Conservation (phyloP, 495 filamentous ascomycete species). For the Antarctomyces pellizariae region DNA sequence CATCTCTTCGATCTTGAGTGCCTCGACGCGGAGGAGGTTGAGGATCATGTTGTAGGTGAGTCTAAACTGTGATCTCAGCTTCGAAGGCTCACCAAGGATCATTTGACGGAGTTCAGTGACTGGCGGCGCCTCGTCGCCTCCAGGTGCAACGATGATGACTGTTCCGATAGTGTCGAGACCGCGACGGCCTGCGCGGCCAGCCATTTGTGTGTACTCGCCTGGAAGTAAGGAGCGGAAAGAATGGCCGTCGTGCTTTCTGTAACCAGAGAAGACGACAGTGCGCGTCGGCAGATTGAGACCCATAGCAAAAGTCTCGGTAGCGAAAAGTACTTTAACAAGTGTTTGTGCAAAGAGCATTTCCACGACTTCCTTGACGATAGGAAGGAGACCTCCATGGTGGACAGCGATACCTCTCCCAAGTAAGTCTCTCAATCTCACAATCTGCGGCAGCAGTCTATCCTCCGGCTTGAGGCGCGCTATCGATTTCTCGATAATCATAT, state of each 20-base stretch:
- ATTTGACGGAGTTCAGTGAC: conserved; percentile 60
- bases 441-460: conserved; percentile 73
- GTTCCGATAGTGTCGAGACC: conserved; percentile 81
- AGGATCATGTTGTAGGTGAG: conserved; percentile 99
- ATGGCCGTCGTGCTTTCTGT: conserved; percentile 85
- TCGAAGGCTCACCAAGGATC: conserved; percentile 90
- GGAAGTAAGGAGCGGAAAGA: conserved; percentile 75
- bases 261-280: conserved; percentile 94
- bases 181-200: conserved; percentile 77
- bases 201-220: conserved; percentile 98
- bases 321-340: conserved; percentile 87
- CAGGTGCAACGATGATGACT: conserved; percentile 75
- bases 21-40: conserved; percentile 85
- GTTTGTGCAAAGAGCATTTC: conserved; percentile 92
- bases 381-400: conserved; percentile 83
- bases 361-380: conserved; percentile 94
- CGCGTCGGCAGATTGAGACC: conserved; percentile 86
- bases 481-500: conserved; percentile 95
- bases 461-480: conserved; percentile 81
- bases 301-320: conserved; percentile 98
- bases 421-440: conserved; percentile 65
- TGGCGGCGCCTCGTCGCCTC: conserved; percentile 73
- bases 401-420: conserved; percentile 79
- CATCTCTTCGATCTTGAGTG: conserved; percentile 98
- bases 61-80: conserved; percentile 85